Base-by-base conservation (phyloP, 2,329 filamentous ascomycete genomes). In the Nemania bipapillata region DNA sequence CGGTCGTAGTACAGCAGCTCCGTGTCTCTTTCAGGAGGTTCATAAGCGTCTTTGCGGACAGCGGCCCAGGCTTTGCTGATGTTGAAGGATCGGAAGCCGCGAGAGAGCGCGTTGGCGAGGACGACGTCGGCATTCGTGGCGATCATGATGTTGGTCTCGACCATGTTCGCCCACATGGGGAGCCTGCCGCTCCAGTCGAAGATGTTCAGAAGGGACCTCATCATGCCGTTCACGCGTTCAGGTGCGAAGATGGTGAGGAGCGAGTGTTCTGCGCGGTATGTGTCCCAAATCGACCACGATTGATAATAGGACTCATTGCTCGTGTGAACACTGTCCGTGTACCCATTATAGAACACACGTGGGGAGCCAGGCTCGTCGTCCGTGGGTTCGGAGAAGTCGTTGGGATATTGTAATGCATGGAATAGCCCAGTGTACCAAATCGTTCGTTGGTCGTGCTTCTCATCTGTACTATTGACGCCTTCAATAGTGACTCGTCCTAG, bases 121-220 rank as follows among this genome's bases (percentile, higher is more conserved):
- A 85, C 81, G 1, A 79, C 83, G 55, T 85, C 83, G 15, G 82
- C 83, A 65, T 85, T 83, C 0, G 83, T 84, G 1, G 82, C 82
- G 40, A 85, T 83, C 83, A 85, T 85, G 68, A 84, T 84, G 73
- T 85, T 85, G 0, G 82, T 85, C 69, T 85, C 83, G 4, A 85
- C 77, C 66, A 84, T 76, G 62, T 85, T 85, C 0, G 83, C 83
- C 83, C 83, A 85, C 77, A 85, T 83, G 0, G 83, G 83, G 8
- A 85, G 71, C 49, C 83, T 76, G 2, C 83, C 82, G 4, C 79
- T 79, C 82, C 82, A 85, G 60, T 83, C 79, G 59, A 83, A 85
- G 24, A 85, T 84, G 5, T 75, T 73, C 1, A 85, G 72, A 11
- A 85, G 77, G 0, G 81, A 79, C 6, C 83, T 77, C 81, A 85